Percentiles rank a stretch among this genome's conserved stretches.
Evolutionary conservation across 306 rosid genomes (phyloP).

Genomic region (Cajanus cajan): DNA sequence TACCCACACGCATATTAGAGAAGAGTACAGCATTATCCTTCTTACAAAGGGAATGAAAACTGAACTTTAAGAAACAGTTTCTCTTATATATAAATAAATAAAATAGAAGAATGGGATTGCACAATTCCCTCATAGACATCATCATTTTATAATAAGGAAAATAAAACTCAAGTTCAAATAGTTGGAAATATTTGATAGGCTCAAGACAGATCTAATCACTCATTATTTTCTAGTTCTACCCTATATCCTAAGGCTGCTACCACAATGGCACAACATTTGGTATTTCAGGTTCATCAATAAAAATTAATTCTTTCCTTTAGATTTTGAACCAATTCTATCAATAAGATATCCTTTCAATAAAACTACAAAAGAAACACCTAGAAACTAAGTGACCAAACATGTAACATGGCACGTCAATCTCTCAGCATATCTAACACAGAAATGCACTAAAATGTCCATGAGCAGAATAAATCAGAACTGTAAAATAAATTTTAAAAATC

Average conservation of each 20-base stretch:
- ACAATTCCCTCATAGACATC: not conserved
- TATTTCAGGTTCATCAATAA: not conserved
- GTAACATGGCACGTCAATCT: not conserved
- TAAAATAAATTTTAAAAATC: not conserved
- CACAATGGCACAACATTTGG: not conserved
- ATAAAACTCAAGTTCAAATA: not conserved
- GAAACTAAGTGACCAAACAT: not conserved
- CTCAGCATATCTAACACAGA: not conserved
- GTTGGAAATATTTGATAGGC: conserved; percentile 8
- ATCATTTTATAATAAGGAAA: not conserved
- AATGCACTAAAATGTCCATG: not conserved
- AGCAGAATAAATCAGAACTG: not conserved
- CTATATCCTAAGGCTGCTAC: not conserved
- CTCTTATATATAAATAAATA: not conserved
- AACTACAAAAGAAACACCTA: not conserved
- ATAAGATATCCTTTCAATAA: not conserved
- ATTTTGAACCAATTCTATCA: not conserved
- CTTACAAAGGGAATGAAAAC: not conserved
- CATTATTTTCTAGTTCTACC: not conserved
- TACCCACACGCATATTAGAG: not conserved
- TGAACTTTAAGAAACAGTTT: not conserved
- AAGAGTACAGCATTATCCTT: not conserved
- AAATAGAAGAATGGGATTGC: not conserved
- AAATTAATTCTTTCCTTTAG: not conserved
- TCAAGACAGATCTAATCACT: not conserved